Percentiles rank a stretch among this genome's conserved stretches.
phyloP scores from a whole-genome alignment of 805 yeast genomes.

The Kuraishia molischiana region DNA sequence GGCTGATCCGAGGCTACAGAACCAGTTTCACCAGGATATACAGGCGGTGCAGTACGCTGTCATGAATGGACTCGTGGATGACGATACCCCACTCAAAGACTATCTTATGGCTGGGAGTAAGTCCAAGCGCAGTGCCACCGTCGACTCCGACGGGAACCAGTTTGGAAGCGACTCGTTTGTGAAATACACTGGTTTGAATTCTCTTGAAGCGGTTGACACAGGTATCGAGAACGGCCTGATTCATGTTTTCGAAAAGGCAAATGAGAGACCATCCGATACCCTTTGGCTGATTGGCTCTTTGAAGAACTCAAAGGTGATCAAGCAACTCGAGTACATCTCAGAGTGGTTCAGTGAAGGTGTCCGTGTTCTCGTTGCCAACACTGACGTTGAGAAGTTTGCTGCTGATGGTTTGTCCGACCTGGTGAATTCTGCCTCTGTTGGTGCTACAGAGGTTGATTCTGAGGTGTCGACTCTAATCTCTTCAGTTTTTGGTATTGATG shows the following conservation, averaged over 20 bases:
- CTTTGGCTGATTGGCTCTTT: conserved; percentile 1
- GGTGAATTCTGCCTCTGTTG: not conserved
- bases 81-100: conserved; percentile 21
- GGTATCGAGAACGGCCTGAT: conserved; percentile 10
- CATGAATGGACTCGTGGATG: conserved; percentile 16
- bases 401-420: not conserved
- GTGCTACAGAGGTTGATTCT: not conserved
- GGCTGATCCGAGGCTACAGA: conserved; percentile 41
- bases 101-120: conserved; percentile 32
- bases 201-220: not conserved
- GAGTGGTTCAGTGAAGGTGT: not conserved
- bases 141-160: conserved; percentile 38
- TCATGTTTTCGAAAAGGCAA: conserved; percentile 9
- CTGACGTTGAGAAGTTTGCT: not conserved
- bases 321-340: not conserved
- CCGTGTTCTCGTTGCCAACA: not conserved
- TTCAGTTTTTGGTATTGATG: not conserved
- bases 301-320: not conserved
- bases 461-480: not conserved
- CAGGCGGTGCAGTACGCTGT: conserved; percentile 19
- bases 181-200: not conserved
- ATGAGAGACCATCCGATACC: not conserved
- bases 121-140: conserved; percentile 32
- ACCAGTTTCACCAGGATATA: conserved; percentile 47
- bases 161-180: conserved; percentile 6